Conservation (phyloP, 257 asterid genomes). For the Catharanthus roseus region DNA sequence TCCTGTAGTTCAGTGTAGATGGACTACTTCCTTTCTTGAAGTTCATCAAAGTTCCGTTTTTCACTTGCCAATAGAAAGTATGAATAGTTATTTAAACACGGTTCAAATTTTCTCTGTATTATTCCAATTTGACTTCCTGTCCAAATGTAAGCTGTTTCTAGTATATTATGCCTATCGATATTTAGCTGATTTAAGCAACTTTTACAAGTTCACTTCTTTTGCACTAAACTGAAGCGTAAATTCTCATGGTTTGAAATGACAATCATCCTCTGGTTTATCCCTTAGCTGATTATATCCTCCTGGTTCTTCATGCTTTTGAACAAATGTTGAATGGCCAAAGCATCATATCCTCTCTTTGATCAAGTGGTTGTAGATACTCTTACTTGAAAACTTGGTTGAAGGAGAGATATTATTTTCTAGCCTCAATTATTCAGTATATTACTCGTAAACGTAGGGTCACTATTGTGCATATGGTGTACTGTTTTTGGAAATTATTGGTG, state of each 20-base stretch:
- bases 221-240: not conserved
- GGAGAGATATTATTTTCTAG: not conserved
- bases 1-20: not conserved
- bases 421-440: not conserved
- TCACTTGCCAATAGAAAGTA: not conserved
- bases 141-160: not conserved
- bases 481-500: constrained; percentile 6
- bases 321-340: not conserved
- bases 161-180: not conserved
- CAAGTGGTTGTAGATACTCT: constrained; percentile 1
- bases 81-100: not conserved
- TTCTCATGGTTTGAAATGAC: not conserved
- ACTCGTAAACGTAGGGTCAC: not conserved
- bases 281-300: no score
- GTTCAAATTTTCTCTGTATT: not conserved
- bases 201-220: not conserved
- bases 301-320: not conserved
- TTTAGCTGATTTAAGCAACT: no score
- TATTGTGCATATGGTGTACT: not conserved
- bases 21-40: not conserved
- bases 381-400: not conserved
- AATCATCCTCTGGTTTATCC: not conserved
- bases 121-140: not conserved
- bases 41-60: not conserved
- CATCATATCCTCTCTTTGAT: not conserved